phyloP scores from a whole-genome alignment of 805 yeast genomes.

The Starmerella stellata region DNA sequence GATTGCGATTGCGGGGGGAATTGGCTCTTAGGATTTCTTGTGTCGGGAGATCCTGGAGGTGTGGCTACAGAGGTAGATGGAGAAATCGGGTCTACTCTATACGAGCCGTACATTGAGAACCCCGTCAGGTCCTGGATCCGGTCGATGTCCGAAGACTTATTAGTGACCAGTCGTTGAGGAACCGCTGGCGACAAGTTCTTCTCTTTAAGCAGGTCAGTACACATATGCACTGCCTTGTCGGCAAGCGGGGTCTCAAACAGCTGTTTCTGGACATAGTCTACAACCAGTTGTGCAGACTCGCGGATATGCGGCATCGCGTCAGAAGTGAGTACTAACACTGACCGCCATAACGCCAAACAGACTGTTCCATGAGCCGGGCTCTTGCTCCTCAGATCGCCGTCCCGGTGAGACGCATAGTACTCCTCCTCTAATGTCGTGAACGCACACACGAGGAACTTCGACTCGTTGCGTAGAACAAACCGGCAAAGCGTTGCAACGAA shows the following conservation, averaged over 20 bases:
- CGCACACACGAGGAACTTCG: conserved; percentile 71
- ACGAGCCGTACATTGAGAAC: not conserved
- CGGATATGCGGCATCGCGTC: conserved; percentile 79
- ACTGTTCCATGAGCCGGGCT: conserved; percentile 77
- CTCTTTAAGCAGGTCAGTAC: not conserved
- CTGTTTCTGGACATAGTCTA: conserved; percentile 51
- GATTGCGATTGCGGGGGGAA: not conserved
- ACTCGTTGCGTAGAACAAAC: conserved; percentile 48
- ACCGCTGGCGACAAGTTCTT: not conserved
- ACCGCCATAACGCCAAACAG: conserved; percentile 74
- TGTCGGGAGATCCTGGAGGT: not conserved
- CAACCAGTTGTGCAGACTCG: conserved; percentile 49
- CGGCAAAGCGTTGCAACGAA: conserved; percentile 58
- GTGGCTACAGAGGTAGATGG: not conserved
- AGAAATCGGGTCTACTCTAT: not conserved
- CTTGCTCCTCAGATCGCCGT: conserved; percentile 45
- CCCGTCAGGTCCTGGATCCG: not conserved
- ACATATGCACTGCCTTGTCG: conserved; percentile 36
- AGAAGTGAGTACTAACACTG: conserved; percentile 56
- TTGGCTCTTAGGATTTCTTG: not conserved
- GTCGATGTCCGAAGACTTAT: not conserved
- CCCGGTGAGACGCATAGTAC: conserved; percentile 32
- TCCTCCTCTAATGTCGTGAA: conserved; percentile 72
- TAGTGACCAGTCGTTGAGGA: not conserved
- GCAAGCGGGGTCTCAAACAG: conserved; percentile 50